Base-by-base conservation (phyloP, 345 rosid genomes). In the Zanthoxylum bungeanum region DNA sequence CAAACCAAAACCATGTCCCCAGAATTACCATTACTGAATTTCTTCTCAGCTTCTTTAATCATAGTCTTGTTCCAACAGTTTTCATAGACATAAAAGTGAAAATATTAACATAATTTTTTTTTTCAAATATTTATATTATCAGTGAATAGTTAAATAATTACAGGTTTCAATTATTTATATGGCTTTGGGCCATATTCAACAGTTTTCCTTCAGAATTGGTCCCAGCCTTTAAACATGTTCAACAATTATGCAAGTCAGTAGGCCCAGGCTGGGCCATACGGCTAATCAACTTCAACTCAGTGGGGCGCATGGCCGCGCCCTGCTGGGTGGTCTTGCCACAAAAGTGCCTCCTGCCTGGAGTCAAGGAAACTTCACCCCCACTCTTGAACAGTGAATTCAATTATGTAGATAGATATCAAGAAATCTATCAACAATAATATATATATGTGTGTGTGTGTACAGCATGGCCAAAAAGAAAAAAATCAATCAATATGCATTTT, bases 301-400 rank as follows among this genome's bases (percentile, higher is more conserved):
- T 17, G 75, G 72, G 75, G 69, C 68, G 61, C 80, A 76, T 68
- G 51, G 11, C 68, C 24, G 25, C 9, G 58, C 36, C 46, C 64
- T 75, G 78, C 63, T 59, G 64, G 81, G 78, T 37, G 28, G 57
- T 22, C 77, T 72, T 75, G 75, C 77, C 68, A 73, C 85, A 78
- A 72, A 51, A 34, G 59, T 81, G 75, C 60, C 75, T 75, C 77
- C 82, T 78, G 85, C 75, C 77, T 65, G 70, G 77, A 64, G 60
- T 75, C 77, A n/a, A 30, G 77, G 78, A 53, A 73, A 65, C 73
- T 59, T 66, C 59, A 34, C 55, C 33, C 22, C 52, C 55, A 4
- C 50, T 60, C 39, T 50, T 27, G 8, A 42, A 16, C 24, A 22
- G 31, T 65, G 37, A 68, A 47, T 60, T 73, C 63, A 66, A 70